Evolutionary conservation across 2,329 filamentous ascomycete genomes (phyloP), one percentile per base, ranked within the genome.

Genomic region (Cercospora sp.): DNA sequence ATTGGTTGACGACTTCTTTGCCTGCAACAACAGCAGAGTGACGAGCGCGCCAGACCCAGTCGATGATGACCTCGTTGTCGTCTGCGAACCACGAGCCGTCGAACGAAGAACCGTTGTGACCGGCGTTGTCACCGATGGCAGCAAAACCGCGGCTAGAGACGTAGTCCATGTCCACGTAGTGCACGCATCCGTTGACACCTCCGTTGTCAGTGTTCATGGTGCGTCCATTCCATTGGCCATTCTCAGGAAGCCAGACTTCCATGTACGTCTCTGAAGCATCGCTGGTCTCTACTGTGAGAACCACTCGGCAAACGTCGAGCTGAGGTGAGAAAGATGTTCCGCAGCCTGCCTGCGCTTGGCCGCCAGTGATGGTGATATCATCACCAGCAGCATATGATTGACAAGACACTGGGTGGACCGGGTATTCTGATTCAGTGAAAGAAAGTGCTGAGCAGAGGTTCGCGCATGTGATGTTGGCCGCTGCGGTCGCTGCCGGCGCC

Each of bases 191-290:
- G 62, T 75, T 74, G 60, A 78, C 69, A 64, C 77, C 77, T 51
- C 76, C 75, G 62, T 79, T 79, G 68, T 77, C 77, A 16, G 76
- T 77, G 67, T 72, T 76, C 74, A 79, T 73, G 48, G 77, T 77
- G 62, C 75, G 75, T 39, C 76, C 75, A 67, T 77, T 77, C 75
- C 76, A 77, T 36, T 74, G 68, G 64, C 77, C 77, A 18, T 68
- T 68, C 31, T 75, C 76, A 20, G 81, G 81, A 9, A 83, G 73
- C 81, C 81, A 83, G n/a, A 81, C 80, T 73, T 83, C 81, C 76
- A 82, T 79, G 62, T 78, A 80, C 62, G 81, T 78, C 18, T 79
- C 77, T 4, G 79, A 81, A 18, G 77, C 74, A 57, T 75, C 73
- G 31, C 79, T 80, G 5, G 81, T 82, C 2, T 77, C 72, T 13